A percentile compares a stretch with the other conserved stretches of the same genome.
phyloP scores from a whole-genome alignment of 805 yeast species.

The Metschnikowia peoriensis region DNA sequence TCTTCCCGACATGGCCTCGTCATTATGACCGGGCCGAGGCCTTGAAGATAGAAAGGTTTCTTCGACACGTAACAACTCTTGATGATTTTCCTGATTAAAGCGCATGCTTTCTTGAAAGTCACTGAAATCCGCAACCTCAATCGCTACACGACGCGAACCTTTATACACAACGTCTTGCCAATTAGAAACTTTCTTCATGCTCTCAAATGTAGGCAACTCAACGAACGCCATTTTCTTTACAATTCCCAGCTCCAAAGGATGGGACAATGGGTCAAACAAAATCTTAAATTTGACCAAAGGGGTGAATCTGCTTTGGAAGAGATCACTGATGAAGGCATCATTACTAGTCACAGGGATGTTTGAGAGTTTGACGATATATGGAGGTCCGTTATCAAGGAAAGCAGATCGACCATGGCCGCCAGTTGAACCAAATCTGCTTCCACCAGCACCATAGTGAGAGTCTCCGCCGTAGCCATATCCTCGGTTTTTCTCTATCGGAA shows the following conservation, averaged over 20 bases:
- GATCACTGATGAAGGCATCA: constrained; percentile 51
- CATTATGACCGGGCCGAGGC: constrained; percentile 11
- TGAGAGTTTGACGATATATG: constrained; percentile 62
- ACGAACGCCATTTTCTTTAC: constrained; percentile 62
- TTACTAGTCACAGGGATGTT: constrained; percentile 58
- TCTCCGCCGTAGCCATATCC: constrained; percentile 22
- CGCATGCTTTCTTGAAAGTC: constrained; percentile 41
- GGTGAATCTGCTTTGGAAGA: constrained; percentile 63
- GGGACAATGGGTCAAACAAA: constrained; percentile 49
- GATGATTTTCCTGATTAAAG: constrained; percentile 37
- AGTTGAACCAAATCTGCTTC: constrained; percentile 7
- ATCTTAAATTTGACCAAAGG: constrained; percentile 58
- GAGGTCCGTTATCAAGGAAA: constrained; percentile 42
- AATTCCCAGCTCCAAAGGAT: constrained; percentile 34
- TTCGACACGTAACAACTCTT: constrained; percentile 31
- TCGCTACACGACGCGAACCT: constrained; percentile 36
- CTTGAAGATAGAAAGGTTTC: constrained; percentile 27
- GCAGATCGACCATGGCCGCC: constrained; percentile 9
- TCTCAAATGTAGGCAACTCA: constrained; percentile 50
- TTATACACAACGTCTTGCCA: constrained; percentile 59
- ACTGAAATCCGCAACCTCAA: constrained; percentile 39
- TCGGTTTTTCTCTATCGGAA: constrained; percentile 39
- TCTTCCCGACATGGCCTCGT: constrained; percentile 10
- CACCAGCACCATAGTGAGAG: constrained; percentile 7
- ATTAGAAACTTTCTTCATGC: constrained; percentile 56